phyloP scores from a whole-genome alignment of 495 filamentous ascomycete genomes.

The Glonium stellatum region DNA sequence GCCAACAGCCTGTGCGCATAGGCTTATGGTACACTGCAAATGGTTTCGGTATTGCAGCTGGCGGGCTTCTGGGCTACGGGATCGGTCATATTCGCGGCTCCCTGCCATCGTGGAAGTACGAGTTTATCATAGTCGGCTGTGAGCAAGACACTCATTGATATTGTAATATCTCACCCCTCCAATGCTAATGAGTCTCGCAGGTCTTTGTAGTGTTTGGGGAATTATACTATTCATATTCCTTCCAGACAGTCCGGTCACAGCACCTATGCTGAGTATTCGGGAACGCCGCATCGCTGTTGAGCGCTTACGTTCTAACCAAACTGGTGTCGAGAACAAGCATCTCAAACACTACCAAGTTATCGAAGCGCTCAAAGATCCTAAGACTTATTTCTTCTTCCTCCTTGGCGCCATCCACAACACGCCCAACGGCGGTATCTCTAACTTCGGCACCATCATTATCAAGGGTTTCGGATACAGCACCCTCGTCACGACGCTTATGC shows the following conservation, averaged over 20 bases:
- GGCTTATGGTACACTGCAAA: conserved; percentile 67
- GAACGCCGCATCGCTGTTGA: too few relatives aligned
- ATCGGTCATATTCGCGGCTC: conserved; percentile 53
- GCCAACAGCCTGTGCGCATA: conserved; percentile 58
- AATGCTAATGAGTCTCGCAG: too few relatives aligned
- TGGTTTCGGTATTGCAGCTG: conserved; percentile 46
- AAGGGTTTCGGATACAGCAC: conserved; percentile 43
- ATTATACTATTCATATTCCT: too few relatives aligned
- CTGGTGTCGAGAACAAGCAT: conserved; percentile 21
- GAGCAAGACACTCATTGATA: too few relatives aligned
- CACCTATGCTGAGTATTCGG: too few relatives aligned
- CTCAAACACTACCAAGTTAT: conserved; percentile 19
- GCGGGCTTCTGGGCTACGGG: conserved; percentile 48
- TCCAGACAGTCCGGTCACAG: too few relatives aligned
- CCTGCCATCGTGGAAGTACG: too few relatives aligned
- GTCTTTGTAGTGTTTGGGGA: too few relatives aligned
- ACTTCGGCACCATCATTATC: conserved; percentile 61
- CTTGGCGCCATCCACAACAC: conserved; percentile 50
- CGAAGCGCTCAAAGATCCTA: conserved; percentile 46
- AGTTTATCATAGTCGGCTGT: too few relatives aligned
- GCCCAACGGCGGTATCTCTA: conserved; percentile 64
- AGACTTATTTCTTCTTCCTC: too few relatives aligned
- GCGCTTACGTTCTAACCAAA: conserved; percentile 24
- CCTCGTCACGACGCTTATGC: conserved; percentile 52
- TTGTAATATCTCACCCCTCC: too few relatives aligned